phyloP scores from a whole-genome alignment of 306 rosid species.

The Cicer arietinum region DNA sequence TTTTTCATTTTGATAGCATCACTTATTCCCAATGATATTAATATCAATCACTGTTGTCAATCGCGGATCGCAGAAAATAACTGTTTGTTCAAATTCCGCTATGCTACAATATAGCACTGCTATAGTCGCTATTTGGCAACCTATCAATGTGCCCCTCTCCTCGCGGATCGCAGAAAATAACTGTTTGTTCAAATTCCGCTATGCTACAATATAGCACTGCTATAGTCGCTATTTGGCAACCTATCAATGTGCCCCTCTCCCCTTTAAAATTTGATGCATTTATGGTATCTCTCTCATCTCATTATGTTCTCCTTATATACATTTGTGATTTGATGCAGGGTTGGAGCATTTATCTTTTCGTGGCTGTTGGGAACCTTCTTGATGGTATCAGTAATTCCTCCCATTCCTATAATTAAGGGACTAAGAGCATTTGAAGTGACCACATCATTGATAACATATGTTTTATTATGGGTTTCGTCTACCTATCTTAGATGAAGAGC shows the following conservation, averaged over 20 bases:
- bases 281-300: conserved; percentile 17
- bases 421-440: conserved; percentile 87
- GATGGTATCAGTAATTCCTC: conserved; percentile 96
- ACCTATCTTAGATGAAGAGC: conserved; percentile 70
- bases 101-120: no score
- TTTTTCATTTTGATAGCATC: conserved; percentile 21
- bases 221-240: no score
- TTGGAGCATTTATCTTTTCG: conserved; percentile 75
- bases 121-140: no score
- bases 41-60: neutral
- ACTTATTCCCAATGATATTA: conserved; percentile 9
- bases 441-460: conserved; percentile 75
- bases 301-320: conserved; percentile 32
- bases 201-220: no score
- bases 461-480: conserved; percentile 85
- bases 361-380: conserved; percentile 98
- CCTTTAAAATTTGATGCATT: conserved; percentile 23
- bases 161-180: no score
- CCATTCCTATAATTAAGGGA: conserved; percentile 76
- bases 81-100: no score
- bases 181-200: no score
- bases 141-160: no score
- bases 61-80: no score
- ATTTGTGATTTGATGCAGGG: conserved; percentile 64
- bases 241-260: neutral